Evolutionary conservation across 768 basidiomycete genomes (phyloP).

Genomic region (Gyrodon lividus): DNA sequence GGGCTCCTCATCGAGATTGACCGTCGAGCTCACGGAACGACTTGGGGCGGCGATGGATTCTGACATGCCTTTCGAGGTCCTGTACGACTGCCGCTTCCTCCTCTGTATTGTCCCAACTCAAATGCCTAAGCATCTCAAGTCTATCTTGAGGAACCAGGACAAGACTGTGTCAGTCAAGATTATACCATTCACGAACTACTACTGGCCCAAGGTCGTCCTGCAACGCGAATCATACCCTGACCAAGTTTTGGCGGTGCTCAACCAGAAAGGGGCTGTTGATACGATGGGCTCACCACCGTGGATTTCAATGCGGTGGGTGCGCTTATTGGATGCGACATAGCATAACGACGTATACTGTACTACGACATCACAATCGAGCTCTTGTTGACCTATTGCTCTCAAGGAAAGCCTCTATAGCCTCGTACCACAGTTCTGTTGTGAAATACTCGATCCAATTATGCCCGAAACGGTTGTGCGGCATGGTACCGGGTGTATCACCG

Average conservation of each 20-base stretch:
- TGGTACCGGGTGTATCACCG: constrained; percentile 29
- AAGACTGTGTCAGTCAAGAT: constrained; percentile 33
- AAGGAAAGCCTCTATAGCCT: constrained; percentile 39
- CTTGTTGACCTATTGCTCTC: background rate
- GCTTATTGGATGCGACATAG: constrained; percentile 35
- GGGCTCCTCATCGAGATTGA: constrained; percentile 28
- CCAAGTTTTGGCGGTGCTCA: constrained; percentile 20
- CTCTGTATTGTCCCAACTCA: constrained; percentile 44
- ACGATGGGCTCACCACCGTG: constrained; percentile 32
- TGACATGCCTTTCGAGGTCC: constrained; percentile 32
- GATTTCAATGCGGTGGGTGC: constrained; percentile 44
- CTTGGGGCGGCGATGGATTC: constrained; percentile 19
- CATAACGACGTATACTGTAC: background rate
- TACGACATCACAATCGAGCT: constrained; percentile 4
- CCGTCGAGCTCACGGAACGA: constrained; percentile 43
- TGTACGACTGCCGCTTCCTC: constrained; percentile 69
- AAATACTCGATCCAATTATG: constrained; percentile 51
- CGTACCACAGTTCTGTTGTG: constrained; percentile 39
- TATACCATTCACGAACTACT: constrained; percentile 42
- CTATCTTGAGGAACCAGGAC: constrained; percentile 22
- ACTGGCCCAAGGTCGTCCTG: constrained; percentile 46
- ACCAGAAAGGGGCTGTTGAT: constrained; percentile 5
- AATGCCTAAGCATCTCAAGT: constrained; percentile 41
- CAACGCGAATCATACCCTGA: constrained; percentile 19
- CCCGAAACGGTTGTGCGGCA: constrained; percentile 40